Percentiles rank a stretch among this genome's conserved stretches.
These are phyloP conservation scores for Achaetomium macrosporum DNA, from an alignment of 2,329 filamentous ascomycete genomes.

Conservation along the genomic window DNA sequence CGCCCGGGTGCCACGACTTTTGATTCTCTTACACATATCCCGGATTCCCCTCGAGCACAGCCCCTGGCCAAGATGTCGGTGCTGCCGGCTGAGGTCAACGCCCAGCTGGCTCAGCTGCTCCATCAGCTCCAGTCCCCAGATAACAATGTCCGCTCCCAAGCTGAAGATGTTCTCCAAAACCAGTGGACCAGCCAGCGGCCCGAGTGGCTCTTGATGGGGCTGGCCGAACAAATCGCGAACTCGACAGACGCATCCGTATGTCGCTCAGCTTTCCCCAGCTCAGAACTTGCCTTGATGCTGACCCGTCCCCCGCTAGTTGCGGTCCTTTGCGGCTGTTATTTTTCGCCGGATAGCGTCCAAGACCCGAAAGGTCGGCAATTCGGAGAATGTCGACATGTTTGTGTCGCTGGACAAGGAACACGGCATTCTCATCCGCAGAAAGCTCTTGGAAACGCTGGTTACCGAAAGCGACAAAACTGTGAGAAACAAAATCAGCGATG, in stretches of 20 bases:
- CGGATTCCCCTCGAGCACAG: background rate
- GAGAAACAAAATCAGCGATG: slow-evolving; percentile 93
- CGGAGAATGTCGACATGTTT: slow-evolving; percentile 76
- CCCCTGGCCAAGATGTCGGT: slow-evolving; percentile 61
- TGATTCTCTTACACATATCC: background rate
- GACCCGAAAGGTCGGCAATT: slow-evolving; percentile 67
- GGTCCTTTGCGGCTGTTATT: slow-evolving; percentile 87
- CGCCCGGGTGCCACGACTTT: background rate
- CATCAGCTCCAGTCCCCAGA: slow-evolving; percentile 84
- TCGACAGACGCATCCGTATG: slow-evolving; percentile 66
- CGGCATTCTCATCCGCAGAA: slow-evolving; percentile 72
- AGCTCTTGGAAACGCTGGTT: slow-evolving; percentile 71
- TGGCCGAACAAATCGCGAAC: slow-evolving; percentile 84
- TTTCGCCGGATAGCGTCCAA: slow-evolving; percentile 92
- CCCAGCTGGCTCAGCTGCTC: slow-evolving; percentile 79
- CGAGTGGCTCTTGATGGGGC: slow-evolving; percentile 84
- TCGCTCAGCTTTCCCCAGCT: background rate
- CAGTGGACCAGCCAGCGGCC: slow-evolving; percentile 82
- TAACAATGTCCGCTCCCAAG: slow-evolving; percentile 76
- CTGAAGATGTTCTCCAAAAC: slow-evolving; percentile 83
- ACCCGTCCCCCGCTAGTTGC: slow-evolving; percentile 51
- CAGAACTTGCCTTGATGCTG: background rate
- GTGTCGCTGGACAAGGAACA: slow-evolving; percentile 69
- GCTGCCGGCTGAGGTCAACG: slow-evolving; percentile 75
- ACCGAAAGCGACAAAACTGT: slow-evolving; percentile 68